A percentile compares a stretch with the other conserved stretches of the same genome.
phyloP scores from a whole-genome alignment of 306 rosid genomes.

The Trichosanthes cucumerina region DNA sequence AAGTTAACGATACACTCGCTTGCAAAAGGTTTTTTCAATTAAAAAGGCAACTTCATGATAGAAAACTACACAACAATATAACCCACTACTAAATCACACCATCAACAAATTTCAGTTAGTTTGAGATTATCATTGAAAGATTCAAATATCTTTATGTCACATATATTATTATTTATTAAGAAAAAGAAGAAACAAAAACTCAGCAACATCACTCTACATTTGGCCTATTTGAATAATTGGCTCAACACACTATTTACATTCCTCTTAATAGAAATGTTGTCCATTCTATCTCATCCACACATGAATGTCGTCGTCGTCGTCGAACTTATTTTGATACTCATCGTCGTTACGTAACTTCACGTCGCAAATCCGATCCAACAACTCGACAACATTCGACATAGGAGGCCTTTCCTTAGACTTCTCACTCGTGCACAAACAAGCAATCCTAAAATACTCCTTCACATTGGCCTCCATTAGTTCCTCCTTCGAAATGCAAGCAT shows the following conservation, averaged over 20 bases:
- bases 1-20: not conserved
- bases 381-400: slow-evolving; percentile 32
- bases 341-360: not conserved
- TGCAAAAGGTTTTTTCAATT: not conserved
- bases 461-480: slow-evolving; percentile 34
- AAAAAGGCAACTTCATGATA: not conserved
- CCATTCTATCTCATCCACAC: not conserved
- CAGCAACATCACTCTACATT: not conserved
- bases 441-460: slow-evolving; percentile 53
- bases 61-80: not conserved
- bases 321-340: not conserved
- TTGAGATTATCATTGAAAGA: not conserved
- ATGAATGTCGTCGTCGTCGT: not conserved
- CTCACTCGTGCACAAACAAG: slow-evolving; percentile 46
- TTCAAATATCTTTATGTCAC: not conserved
- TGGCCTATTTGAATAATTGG: not conserved
- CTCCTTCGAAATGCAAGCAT: slow-evolving; percentile 34
- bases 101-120: not conserved
- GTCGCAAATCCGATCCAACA: slow-evolving; percentile 19
- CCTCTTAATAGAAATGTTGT: not conserved
- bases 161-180: not conserved
- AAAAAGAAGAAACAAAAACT: not conserved
- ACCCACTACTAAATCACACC: not conserved
- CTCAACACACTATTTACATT: slow-evolving; percentile 2
- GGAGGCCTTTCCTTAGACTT: slow-evolving; percentile 38